Conservation (phyloP, 176 grass and related monocot genomes). For the Aechmea fasciata region DNA sequence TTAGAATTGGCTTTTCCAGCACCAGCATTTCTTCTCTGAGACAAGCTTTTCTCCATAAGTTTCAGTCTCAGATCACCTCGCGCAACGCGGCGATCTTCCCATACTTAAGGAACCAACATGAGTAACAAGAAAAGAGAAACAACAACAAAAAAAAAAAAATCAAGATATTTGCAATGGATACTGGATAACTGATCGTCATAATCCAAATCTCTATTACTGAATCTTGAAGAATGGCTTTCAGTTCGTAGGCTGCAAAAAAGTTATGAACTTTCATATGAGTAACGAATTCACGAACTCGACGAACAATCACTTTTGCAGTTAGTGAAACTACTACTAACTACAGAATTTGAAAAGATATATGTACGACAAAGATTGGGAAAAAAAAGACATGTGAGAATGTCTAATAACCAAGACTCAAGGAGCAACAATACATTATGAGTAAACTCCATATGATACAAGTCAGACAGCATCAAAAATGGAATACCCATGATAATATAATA, state of each 20-base stretch:
- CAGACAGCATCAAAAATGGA: no score
- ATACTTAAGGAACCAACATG: slow-evolving; percentile 24
- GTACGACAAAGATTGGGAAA: background rate
- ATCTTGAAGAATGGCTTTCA: slow-evolving; percentile 30
- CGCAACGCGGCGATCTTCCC: slow-evolving; percentile 37
- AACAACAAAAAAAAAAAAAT: slow-evolving; percentile 5
- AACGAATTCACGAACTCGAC: background rate
- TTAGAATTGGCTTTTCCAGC: slow-evolving; percentile 17
- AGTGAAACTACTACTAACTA: background rate
- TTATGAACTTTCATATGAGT: background rate
- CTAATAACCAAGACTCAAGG: no score
- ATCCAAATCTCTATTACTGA: slow-evolving; percentile 32
- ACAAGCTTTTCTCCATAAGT: slow-evolving; percentile 56
- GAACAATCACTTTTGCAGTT: background rate
- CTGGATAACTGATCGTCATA: slow-evolving; percentile 22
- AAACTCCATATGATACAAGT: no score
- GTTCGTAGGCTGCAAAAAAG: slow-evolving; percentile 36
- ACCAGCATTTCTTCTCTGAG: slow-evolving; percentile 34
- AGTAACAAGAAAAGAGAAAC: slow-evolving; percentile 25
- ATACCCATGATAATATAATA: no score
- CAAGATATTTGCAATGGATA: slow-evolving; percentile 22
- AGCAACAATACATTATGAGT: no score
- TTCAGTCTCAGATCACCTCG: slow-evolving; percentile 68
- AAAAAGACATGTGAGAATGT: no score
- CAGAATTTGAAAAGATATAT: background rate